These are phyloP conservation scores for Saccharomycopsis crataegensis DNA, from an alignment of 1,139 yeast genomes.

Conservation along the genomic window DNA sequence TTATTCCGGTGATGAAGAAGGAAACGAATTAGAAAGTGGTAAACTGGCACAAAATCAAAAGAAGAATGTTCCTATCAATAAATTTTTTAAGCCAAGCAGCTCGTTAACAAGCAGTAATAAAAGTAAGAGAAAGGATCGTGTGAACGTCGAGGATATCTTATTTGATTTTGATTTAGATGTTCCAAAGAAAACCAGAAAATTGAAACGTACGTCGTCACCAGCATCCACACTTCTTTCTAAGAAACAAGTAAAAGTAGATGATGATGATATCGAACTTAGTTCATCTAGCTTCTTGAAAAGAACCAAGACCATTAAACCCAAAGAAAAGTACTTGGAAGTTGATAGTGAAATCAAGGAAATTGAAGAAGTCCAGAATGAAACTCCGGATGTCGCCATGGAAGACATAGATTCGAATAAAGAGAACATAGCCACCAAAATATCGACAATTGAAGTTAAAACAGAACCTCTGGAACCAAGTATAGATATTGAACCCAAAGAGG, in stretches of 20 bases:
- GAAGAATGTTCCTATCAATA: conserved; percentile 44
- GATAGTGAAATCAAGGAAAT: conserved; percentile 11
- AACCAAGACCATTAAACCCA: conserved; percentile 8
- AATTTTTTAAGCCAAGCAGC: conserved; percentile 42
- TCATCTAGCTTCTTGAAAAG: conserved; percentile 6
- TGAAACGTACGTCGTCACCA: conserved; percentile 4
- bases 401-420: neutral
- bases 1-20: conserved; percentile 28
- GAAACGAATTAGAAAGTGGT: conserved; percentile 20
- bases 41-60: conserved; percentile 27
- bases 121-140: conserved; percentile 28
- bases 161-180: conserved; percentile 32
- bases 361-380: neutral
- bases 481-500: conserved; percentile 18
- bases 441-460: neutral
- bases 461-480: conserved; percentile 10
- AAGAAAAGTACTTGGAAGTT: conserved; percentile 14
- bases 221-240: neutral
- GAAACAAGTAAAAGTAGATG: neutral
- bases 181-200: conserved; percentile 14
- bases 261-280: conserved; percentile 1
- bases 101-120: conserved; percentile 22
- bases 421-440: conserved; percentile 18
- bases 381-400: neutral
- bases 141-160: conserved; percentile 40